phyloP scores from a whole-genome alignment of 306 rosid species.

The Benincasa hispida region DNA sequence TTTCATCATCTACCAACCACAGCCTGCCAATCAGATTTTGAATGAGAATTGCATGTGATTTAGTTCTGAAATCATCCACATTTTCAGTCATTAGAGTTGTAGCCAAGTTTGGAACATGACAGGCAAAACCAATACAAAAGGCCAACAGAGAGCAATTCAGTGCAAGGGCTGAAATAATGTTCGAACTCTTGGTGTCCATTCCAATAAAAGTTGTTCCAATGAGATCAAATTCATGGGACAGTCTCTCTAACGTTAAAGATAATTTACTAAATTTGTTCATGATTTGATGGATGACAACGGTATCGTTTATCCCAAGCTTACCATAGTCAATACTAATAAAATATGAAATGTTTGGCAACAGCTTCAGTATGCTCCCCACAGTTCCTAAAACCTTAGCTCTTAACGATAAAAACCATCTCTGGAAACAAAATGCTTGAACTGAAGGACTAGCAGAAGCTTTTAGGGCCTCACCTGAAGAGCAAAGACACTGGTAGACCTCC shows the following conservation, averaged over 20 bases:
- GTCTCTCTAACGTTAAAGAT: conserved; percentile 24
- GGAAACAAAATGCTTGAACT: conserved; percentile 35
- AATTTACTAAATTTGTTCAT: conserved; percentile 19
- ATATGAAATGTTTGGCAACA: conserved; percentile 13
- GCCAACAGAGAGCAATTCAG: conserved; percentile 47
- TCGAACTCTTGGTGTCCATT: conserved; percentile 37
- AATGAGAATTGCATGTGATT: conserved; percentile 12
- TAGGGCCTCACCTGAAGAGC: conserved; percentile 37
- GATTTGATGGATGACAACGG: conserved; percentile 8
- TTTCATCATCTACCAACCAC: conserved; percentile 30
- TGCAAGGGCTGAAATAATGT: conserved; percentile 32
- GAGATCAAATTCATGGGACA: conserved; percentile 39
- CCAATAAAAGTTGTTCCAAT: conserved; percentile 30
- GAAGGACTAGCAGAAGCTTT: conserved; percentile 17
- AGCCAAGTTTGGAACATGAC: conserved; percentile 19
- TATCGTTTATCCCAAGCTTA: conserved; percentile 9
- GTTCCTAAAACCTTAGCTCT: conserved; percentile 33
- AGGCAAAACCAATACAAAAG: conserved; percentile 30
- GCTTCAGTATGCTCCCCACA: conserved; percentile 20
- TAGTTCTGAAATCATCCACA: conserved; percentile 10
- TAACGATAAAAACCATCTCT: conserved; percentile 51
- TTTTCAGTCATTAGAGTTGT: not conserved
- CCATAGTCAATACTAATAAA: not conserved
- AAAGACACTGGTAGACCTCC: conserved; percentile 25
- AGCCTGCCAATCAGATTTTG: conserved; percentile 32